Evolutionary conservation across 768 basidiomycete genomes (phyloP).

Genomic region (Cubamyces sp.): DNA sequence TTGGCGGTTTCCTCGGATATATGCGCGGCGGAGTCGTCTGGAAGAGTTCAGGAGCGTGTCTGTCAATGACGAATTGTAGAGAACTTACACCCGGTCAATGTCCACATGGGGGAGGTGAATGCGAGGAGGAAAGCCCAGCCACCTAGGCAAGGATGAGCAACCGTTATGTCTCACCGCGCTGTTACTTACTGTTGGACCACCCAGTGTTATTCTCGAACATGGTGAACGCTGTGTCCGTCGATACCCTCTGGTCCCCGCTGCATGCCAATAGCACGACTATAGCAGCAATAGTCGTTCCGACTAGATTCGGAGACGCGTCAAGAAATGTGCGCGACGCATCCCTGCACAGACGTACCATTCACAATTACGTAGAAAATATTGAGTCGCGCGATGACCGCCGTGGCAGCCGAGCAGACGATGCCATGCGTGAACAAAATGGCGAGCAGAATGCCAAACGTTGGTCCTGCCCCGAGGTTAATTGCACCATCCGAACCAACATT

Average conservation of each 20-base stretch:
- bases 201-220: conserved; percentile 73
- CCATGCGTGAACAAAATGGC: conserved; percentile 71
- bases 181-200: conserved; percentile 59
- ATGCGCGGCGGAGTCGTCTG: conserved; percentile 79
- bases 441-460: conserved; percentile 69
- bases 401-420: conserved; percentile 72
- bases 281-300: conserved; percentile 66
- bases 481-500: conserved; percentile 61
- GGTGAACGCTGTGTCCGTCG: conserved; percentile 69
- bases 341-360: conserved; percentile 49
- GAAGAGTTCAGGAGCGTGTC: background rate
- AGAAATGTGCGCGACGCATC: background rate
- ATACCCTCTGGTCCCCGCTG: conserved; percentile 58
- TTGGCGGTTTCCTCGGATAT: conserved; percentile 74
- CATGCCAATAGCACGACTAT: conserved; percentile 62
- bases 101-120: conserved; percentile 82
- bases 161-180: background rate
- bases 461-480: conserved; percentile 54
- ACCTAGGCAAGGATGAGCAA: conserved; percentile 41
- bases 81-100: conserved; percentile 69
- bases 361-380: conserved; percentile 70
- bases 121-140: conserved; percentile 76
- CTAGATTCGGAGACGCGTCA: conserved; percentile 28
- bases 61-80: background rate
- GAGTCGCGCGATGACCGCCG: conserved; percentile 63